Evolutionary conservation across 495 filamentous ascomycete species (phyloP).

Genomic region (Penicillium turbatum): DNA sequence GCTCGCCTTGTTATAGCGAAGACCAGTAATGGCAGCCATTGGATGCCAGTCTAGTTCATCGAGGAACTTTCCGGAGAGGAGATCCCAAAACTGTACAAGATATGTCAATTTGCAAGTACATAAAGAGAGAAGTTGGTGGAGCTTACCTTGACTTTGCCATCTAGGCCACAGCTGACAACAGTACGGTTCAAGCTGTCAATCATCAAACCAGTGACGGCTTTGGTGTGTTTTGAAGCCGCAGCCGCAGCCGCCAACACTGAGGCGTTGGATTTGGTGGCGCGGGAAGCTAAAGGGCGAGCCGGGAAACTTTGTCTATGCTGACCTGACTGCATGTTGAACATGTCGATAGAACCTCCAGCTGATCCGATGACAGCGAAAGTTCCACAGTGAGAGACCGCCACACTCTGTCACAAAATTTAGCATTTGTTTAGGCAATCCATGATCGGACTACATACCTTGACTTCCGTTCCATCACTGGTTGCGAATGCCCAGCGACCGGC

Average conservation of each 20-base stretch:
- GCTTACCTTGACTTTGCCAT: constrained; percentile 80
- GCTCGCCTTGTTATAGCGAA: constrained; percentile 72
- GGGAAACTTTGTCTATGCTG: constrained; percentile 81
- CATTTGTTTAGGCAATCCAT: not conserved
- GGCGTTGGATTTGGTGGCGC: constrained; percentile 37
- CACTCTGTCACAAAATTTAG: constrained; percentile 48
- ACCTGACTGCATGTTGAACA: constrained; percentile 96
- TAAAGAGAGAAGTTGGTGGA: not conserved
- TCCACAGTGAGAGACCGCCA: constrained; percentile 84
- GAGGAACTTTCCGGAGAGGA: constrained; percentile 67
- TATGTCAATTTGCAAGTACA: constrained; percentile 1
- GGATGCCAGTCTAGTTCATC: constrained; percentile 83
- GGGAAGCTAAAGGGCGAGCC: constrained; percentile 53
- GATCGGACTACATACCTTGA: constrained; percentile 46
- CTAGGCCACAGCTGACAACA: constrained; percentile 78
- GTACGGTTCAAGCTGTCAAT: constrained; percentile 80
- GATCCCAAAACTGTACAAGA: constrained; percentile 78
- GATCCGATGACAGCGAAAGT: constrained; percentile 93
- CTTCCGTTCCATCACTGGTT: constrained; percentile 76
- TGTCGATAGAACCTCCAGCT: constrained; percentile 72
- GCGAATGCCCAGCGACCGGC: constrained; percentile 91
- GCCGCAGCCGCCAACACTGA: not conserved
- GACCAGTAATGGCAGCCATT: constrained; percentile 68
- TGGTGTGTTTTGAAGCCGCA: constrained; percentile 61
- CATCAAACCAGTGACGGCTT: constrained; percentile 77